Conservation (phyloP, 352 stramenopile species). For the Globisporangium iwayamae region DNA sequence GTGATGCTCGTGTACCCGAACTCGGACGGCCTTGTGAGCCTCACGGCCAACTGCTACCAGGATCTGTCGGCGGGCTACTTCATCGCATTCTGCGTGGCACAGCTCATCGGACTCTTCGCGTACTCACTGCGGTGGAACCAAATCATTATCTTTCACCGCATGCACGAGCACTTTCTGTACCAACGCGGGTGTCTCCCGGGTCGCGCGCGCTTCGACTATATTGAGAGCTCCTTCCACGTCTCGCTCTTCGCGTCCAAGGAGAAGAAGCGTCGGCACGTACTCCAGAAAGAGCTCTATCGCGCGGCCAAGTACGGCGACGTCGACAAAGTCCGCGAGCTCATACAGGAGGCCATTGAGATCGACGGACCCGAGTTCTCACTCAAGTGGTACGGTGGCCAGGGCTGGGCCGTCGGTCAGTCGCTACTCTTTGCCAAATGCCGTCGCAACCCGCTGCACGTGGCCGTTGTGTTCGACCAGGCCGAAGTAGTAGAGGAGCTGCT, state of each 20-base stretch:
- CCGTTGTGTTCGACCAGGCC: slow-evolving; percentile 64
- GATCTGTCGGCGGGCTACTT: slow-evolving; percentile 22
- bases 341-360: slow-evolving; percentile 49
- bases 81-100: slow-evolving; percentile 42
- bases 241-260: slow-evolving; percentile 39
- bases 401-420: slow-evolving; percentile 20
- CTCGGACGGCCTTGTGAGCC: slow-evolving; percentile 30
- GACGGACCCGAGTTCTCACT: slow-evolving; percentile 58
- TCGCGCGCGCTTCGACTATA: slow-evolving; percentile 60
- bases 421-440: slow-evolving; percentile 41
- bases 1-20: slow-evolving; percentile 39
- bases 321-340: slow-evolving; percentile 37
- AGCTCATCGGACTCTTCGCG: slow-evolving; percentile 45
- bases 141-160: slow-evolving; percentile 73
- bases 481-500: slow-evolving; percentile 67
- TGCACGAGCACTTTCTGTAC: slow-evolving; percentile 78
- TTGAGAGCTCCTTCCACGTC: slow-evolving; percentile 45
- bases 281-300: slow-evolving; percentile 60
- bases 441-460: slow-evolving; percentile 75
- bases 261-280: slow-evolving; percentile 32
- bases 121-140: slow-evolving; percentile 75
- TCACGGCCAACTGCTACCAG: slow-evolving; percentile 35
- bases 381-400: slow-evolving; percentile 51
- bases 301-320: slow-evolving; percentile 62
- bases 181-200: slow-evolving; percentile 60